These are phyloP conservation scores for Aspergillus ruber DNA, from an alignment of 2,329 filamentous ascomycete species.

Conservation along the genomic window DNA sequence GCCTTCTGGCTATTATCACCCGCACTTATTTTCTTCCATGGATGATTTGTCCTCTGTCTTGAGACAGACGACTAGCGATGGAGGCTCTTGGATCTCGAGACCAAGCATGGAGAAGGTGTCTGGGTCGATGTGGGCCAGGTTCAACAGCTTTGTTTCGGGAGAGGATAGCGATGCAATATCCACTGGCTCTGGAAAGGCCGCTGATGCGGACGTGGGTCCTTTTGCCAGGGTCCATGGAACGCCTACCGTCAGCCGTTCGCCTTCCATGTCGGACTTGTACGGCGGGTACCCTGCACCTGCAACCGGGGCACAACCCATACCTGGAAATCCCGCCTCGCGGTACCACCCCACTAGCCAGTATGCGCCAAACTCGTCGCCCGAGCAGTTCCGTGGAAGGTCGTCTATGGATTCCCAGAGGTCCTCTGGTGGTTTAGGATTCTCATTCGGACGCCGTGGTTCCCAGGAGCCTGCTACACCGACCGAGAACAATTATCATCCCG, in stretches of 20 bases:
- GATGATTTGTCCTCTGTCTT: conserved; percentile 80
- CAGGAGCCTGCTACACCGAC: conserved; percentile 31
- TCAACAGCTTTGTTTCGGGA: conserved; percentile 93
- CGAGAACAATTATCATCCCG: conserved; percentile 28
- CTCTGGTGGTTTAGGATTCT: conserved; percentile 15
- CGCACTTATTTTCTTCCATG: conserved; percentile 64
- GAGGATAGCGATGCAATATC: conserved; percentile 68
- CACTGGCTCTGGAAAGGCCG: conserved; percentile 51
- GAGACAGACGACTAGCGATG: conserved; percentile 77
- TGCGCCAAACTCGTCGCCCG: conserved; percentile 46
- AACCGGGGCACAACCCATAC: conserved; percentile 26
- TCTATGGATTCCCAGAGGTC: conserved; percentile 45
- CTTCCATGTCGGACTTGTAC: conserved; percentile 71
- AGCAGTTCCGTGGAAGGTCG: conserved; percentile 44
- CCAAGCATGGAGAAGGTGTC: conserved; percentile 95
- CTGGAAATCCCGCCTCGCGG: conserved; percentile 30
- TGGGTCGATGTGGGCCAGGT: conserved; percentile 80
- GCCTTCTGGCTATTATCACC: conserved; percentile 79
- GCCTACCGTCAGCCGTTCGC: conserved; percentile 66
- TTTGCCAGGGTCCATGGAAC: conserved; percentile 76
- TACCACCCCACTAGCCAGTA: conserved; percentile 41
- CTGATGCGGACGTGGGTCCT: conserved; percentile 60
- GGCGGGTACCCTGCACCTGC: conserved; percentile 46
- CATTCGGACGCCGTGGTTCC: conserved; percentile 28
- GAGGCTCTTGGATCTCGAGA: conserved; percentile 83